A percentile compares a stretch with the other conserved stretches of the same genome.
Evolutionary conservation across 2,329 filamentous ascomycete genomes (phyloP).

Genomic region (Calonectria honghensis): DNA sequence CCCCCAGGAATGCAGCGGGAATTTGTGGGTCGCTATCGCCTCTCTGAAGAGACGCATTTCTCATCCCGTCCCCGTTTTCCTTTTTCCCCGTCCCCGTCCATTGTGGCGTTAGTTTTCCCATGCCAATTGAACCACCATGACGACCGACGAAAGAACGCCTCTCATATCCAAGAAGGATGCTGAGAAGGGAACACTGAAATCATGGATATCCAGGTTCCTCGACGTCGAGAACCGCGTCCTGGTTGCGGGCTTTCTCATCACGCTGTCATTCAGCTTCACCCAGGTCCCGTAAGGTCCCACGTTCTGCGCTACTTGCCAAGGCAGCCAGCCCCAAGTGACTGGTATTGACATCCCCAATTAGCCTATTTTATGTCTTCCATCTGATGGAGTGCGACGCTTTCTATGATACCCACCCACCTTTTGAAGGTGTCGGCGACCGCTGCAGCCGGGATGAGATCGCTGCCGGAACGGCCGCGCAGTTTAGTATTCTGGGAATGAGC

Average conservation of each 20-base stretch:
- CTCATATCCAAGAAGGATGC: slow-evolving; percentile 44
- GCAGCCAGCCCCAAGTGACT: background rate
- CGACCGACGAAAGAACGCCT: slow-evolving; percentile 51
- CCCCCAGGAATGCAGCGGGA: slow-evolving; percentile 1
- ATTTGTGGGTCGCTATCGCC: slow-evolving; percentile 39
- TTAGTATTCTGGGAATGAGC: slow-evolving; percentile 79
- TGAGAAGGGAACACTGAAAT: slow-evolving; percentile 16
- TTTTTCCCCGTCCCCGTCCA: slow-evolving; percentile 20
- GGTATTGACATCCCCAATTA: slow-evolving; percentile 43
- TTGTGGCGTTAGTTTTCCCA: slow-evolving; percentile 17
- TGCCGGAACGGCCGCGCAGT: slow-evolving; percentile 77
- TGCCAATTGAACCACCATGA: slow-evolving; percentile 41
- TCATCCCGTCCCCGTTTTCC: slow-evolving; percentile 27
- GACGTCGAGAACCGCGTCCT: slow-evolving; percentile 69
- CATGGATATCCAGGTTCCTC: slow-evolving; percentile 49
- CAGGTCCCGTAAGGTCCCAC: slow-evolving; percentile 66
- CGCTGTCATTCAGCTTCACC: slow-evolving; percentile 69
- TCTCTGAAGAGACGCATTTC: slow-evolving; percentile 32
- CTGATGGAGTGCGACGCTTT: slow-evolving; percentile 83
- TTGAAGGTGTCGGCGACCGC: slow-evolving; percentile 67
- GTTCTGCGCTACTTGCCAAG: slow-evolving; percentile 21
- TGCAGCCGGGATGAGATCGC: slow-evolving; percentile 79
- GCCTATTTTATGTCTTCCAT: slow-evolving; percentile 79
- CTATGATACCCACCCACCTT: slow-evolving; percentile 75
- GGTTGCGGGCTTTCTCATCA: slow-evolving; percentile 77